Percentiles rank a stretch among this genome's conserved stretches.
These are phyloP conservation scores for Cryptococcus jaspeensis DNA, from an alignment of 1,284 basidiomycete genomes.

Conservation along the genomic window DNA sequence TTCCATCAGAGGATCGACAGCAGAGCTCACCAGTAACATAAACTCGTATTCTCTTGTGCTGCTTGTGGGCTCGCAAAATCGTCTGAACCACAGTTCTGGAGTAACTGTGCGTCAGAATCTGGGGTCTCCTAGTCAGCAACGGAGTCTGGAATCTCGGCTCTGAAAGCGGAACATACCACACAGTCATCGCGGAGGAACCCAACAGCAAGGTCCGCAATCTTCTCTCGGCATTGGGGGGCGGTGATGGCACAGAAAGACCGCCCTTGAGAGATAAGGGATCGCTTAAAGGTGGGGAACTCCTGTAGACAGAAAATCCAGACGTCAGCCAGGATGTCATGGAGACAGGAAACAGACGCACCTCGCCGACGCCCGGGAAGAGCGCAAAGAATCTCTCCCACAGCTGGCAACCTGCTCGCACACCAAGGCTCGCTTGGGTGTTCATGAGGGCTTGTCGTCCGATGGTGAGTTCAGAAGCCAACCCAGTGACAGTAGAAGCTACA, in stretches of 20 bases:
- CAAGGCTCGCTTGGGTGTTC: conserved; percentile 45
- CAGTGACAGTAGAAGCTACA: conserved; percentile 46
- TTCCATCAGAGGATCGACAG: background rate
- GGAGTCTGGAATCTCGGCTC: background rate
- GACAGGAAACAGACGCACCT: conserved; percentile 26
- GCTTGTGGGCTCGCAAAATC: conserved; percentile 78
- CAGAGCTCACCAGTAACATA: conserved; percentile 82
- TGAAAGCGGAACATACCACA: conserved; percentile 60
- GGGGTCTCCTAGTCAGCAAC: background rate
- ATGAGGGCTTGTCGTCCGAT: conserved; percentile 40
- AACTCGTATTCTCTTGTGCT: conserved; percentile 87
- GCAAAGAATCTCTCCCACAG: conserved; percentile 51
- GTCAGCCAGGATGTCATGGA: background rate
- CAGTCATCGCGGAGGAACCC: conserved; percentile 93
- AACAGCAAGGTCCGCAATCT: conserved; percentile 84
- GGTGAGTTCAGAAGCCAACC: conserved; percentile 44
- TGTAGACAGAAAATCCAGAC: conserved; percentile 4
- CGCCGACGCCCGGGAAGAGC: conserved; percentile 30
- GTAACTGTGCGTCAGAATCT: conserved; percentile 94
- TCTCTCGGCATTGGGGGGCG: conserved; percentile 81
- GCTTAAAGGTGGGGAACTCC: conserved; percentile 48
- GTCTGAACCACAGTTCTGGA: conserved; percentile 95
- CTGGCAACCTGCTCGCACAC: conserved; percentile 51
- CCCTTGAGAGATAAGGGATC: conserved; percentile 45
- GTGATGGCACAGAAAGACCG: conserved; percentile 48